Percentiles rank a stretch among this genome's conserved stretches.
Evolutionary conservation across 208 protist genomes (phyloP).

Genomic region (Leishmania guyanensis): DNA sequence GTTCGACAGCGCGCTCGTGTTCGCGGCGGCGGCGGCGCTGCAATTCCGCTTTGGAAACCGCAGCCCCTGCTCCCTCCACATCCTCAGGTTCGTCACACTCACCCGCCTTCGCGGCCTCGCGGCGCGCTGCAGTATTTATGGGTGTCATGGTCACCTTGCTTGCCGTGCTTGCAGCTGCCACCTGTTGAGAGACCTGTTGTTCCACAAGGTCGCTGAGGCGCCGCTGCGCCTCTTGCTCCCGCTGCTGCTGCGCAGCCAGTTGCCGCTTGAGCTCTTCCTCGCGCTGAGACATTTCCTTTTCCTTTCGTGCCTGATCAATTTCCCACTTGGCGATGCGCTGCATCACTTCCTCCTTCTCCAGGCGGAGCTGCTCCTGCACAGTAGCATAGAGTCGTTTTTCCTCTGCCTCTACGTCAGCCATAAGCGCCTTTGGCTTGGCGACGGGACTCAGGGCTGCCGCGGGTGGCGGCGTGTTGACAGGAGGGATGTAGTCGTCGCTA

Average conservation of each 20-base stretch:
- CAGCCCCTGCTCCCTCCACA: background rate
- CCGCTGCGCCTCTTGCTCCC: slow-evolving; percentile 44
- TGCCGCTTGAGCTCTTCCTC: slow-evolving; percentile 41
- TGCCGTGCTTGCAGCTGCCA: slow-evolving; percentile 22
- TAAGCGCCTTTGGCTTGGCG: slow-evolving; percentile 13
- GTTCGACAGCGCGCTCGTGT: slow-evolving; percentile 63
- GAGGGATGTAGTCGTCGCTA: slow-evolving; percentile 60
- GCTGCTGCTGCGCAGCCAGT: slow-evolving; percentile 35
- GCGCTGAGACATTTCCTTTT: slow-evolving; percentile 39
- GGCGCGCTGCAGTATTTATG: slow-evolving; percentile 6
- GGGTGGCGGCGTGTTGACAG: slow-evolving; percentile 13
- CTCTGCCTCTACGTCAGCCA: slow-evolving; percentile 24
- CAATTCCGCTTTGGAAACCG: slow-evolving; percentile 35
- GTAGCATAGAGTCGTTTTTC: slow-evolving; percentile 24
- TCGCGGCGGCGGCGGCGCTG: slow-evolving; percentile 74
- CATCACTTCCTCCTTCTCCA: slow-evolving; percentile 40
- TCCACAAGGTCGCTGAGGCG: slow-evolving; percentile 38
- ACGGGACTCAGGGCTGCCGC: slow-evolving; percentile 1
- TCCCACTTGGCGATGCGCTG: slow-evolving; percentile 42
- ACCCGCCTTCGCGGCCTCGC: slow-evolving; percentile 7
- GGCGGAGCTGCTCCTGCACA: slow-evolving; percentile 27
- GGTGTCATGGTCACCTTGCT: slow-evolving; percentile 4
- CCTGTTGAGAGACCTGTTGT: slow-evolving; percentile 34
- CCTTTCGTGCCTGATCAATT: slow-evolving; percentile 39
- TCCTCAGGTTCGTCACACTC: slow-evolving; percentile 10